These are phyloP conservation scores for Claviceps lovelessii DNA, from an alignment of 2,329 filamentous ascomycete genomes.

Conservation along the genomic window DNA sequence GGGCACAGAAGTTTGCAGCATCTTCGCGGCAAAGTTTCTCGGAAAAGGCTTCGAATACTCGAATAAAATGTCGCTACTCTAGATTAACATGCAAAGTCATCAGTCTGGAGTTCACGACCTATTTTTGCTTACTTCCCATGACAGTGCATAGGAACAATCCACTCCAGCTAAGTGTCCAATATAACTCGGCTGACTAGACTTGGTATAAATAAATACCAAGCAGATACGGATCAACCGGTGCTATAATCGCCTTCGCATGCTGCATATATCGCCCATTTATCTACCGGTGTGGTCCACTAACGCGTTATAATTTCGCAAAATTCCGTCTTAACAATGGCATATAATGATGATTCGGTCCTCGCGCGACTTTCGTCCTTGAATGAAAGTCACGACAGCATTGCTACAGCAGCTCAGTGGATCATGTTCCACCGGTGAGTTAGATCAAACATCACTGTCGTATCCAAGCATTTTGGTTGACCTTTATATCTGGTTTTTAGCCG, in stretches of 20 bases:
- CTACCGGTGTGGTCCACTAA: neutral
- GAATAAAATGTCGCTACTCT: neutral
- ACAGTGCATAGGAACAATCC: neutral
- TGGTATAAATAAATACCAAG: neutral
- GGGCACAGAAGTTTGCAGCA: neutral
- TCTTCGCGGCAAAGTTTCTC: neutral
- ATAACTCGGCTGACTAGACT: neutral
- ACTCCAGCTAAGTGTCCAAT: neutral
- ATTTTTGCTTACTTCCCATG: neutral
- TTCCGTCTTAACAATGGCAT: slow-evolving; percentile 53
- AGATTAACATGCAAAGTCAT: neutral
- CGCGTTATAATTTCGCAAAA: neutral
- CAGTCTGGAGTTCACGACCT: neutral
- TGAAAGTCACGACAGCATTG: slow-evolving; percentile 94
- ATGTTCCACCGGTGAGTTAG: slow-evolving; percentile 81
- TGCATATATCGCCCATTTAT: neutral
- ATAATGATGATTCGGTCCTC: slow-evolving; percentile 87
- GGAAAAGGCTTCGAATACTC: neutral
- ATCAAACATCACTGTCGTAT: neutral
- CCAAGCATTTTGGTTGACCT: neutral
- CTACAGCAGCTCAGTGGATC: slow-evolving; percentile 96
- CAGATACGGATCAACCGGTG: neutral
- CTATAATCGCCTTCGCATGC: neutral
- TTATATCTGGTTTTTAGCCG: slow-evolving; percentile 41
- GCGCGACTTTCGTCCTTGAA: slow-evolving; percentile 91